Base-by-base conservation (phyloP, 345 rosid species). In the Lepidium africanum region DNA sequence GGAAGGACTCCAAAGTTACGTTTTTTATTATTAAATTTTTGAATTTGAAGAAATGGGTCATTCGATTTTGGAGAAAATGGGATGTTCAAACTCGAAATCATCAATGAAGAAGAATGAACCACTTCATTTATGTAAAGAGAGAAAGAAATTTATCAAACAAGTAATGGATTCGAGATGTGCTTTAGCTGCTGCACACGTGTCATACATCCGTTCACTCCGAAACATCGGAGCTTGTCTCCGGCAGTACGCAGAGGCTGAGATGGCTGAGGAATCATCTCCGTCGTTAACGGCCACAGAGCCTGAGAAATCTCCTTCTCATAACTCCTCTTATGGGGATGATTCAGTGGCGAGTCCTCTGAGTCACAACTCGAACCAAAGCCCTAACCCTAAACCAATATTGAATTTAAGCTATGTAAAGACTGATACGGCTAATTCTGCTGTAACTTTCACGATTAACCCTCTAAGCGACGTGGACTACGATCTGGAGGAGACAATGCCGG, bases 141-240 rank as follows among this genome's bases (percentile, higher is more conserved):
- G 98, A 58, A 85, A 84, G 77, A 83, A 76, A 65, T 90, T 86
- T 75, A 80, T 90, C 36, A 84, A 81, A 78, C 90, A 78, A 82
- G 91, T 90, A 8, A 85, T 93, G 25, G 87, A 87, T 39, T 87
- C 96, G 0, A 86, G 97, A 81, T 88, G 81, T 76, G 84, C 83
- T 54, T 81, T 93, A 39, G 92, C 97, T 5, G 96, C 97, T 33
- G 90, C 97, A 48, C 98, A 90, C 81, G 83, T 88, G n/a, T 88
- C 97, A 12, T 88, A 93, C 83, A 56, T 76, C 63, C 78, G 81
- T 63, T 93, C 98, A 45, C 86, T 93, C 13, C 83, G 80, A 42
- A 88, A 78, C 81, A 59, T 93, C 19, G 98, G 96, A 46, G 71
- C 80, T 53, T 88, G 88, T 70, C 84, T 90, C 52, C 84, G 98